Evolutionary conservation across 495 filamentous ascomycete genomes (phyloP), one percentile per base, ranked within the genome.

Genomic region (Penicillium egyptiacum): DNA sequence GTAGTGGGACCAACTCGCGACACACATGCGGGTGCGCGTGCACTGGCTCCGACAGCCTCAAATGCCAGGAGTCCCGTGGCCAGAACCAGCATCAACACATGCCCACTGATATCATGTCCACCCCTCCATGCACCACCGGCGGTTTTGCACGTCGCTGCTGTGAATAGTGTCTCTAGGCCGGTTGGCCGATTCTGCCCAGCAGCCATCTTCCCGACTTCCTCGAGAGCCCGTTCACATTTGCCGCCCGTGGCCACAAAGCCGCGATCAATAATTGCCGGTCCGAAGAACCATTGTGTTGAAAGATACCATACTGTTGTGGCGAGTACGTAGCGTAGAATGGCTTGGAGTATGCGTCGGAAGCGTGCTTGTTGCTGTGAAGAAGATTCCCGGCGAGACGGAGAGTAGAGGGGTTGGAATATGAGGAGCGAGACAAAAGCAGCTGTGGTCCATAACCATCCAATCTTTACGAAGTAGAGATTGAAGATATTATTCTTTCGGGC

Each of bases 281-380:
- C 94, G 62, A 98, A 96, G 69, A 87, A 97, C 94, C 93, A 97
- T 77, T 96, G 94, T 61, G 95, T 98, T 17, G 90, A 83, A 17
- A 84, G 68, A 25, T 87, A 79, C 91, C 91, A 96, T 75, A 83
- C 89, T 2, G 69, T 45, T 6, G 91, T 94, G 0, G 89, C 85
- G 7, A 90, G 69, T 4, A 59, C 74, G 81, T 91, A 98, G 3
- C 94, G 77, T 10, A 86, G 41, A 8, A 73, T 40, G 0, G 86
- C 89, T 39, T 81, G 76, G 0, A 80, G 52, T 26, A 61, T 44
- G 8, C 68, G 63, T 39, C 70, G 64, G 43, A 64, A 41, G 30
- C 69, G 67, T 11, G 55, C 58, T 53, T 69, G 61, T 49, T 58
- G 62, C 31, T 68, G 59, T 2, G 48, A 42, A 25, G 50, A 57